A percentile compares a stretch with the other conserved stretches of the same genome.
Evolutionary conservation across 179 eudicot species (phyloP).

Genomic region (Camellia oleifera): DNA sequence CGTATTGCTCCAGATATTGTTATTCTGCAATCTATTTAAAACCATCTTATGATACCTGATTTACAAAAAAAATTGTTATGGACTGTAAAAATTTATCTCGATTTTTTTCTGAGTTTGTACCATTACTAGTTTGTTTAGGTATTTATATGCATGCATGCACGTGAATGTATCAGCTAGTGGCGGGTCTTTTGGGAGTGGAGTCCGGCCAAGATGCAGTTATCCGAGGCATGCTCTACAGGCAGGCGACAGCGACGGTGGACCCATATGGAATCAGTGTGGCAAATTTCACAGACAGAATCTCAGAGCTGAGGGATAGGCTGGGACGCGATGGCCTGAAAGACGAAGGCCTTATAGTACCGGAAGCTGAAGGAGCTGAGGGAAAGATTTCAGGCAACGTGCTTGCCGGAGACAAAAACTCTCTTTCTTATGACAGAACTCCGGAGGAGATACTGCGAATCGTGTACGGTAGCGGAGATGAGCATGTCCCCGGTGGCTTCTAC

Average conservation of each 20-base stretch:
- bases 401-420: constrained; percentile 44
- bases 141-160: constrained; percentile 12
- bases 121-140: no score
- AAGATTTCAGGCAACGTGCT: constrained; percentile 49
- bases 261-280: constrained; percentile 64
- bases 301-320: constrained; percentile 53
- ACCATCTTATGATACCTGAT: no score
- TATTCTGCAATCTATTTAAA: no score
- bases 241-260: constrained; percentile 29
- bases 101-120: no score
- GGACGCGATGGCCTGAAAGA: constrained; percentile 54
- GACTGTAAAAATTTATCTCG: no score
- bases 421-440: constrained; percentile 57
- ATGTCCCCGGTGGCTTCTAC: constrained; percentile 56
- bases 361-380: constrained; percentile 42
- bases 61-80: no score
- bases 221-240: constrained; percentile 54
- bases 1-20: no score
- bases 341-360: constrained; percentile 50
- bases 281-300: constrained; percentile 57
- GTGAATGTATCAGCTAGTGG: constrained; percentile 40
- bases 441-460: constrained; percentile 62
- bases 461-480: constrained; percentile 54
- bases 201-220: constrained; percentile 88
- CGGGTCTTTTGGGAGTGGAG: constrained; percentile 72